Evolutionary conservation across 2,329 filamentous ascomycete genomes (phyloP).

Genomic region (Lojkania enalia): DNA sequence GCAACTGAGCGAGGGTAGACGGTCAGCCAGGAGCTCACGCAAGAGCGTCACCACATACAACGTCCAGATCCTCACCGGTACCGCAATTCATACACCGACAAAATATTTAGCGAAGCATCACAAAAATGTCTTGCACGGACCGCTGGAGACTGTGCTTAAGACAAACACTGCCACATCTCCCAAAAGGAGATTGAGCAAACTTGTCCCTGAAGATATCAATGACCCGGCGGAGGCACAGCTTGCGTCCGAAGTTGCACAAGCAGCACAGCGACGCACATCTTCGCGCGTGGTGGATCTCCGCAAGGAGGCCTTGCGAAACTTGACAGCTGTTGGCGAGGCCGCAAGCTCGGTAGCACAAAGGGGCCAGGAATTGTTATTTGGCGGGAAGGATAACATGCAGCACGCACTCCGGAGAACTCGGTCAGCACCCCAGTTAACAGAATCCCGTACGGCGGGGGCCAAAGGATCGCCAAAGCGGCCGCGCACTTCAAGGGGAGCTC

Average conservation of each 20-base stretch:
- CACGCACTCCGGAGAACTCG: conserved; percentile 32
- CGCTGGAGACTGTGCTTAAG: conserved; percentile 21
- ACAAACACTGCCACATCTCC: conserved; percentile 18
- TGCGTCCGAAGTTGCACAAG: conserved; percentile 35
- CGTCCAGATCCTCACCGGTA: conserved; percentile 64
- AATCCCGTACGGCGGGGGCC: conserved; percentile 16
- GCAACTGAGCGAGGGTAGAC: conserved; percentile 29
- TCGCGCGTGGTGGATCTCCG: conserved; percentile 39
- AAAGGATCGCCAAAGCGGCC: conserved; percentile 27
- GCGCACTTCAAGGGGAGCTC: conserved; percentile 18
- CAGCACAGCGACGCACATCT: conserved; percentile 37
- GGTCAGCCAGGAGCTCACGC: conserved; percentile 56
- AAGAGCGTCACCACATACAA: conserved; percentile 67
- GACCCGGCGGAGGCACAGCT: conserved; percentile 39
- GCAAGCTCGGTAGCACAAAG: conserved; percentile 24
- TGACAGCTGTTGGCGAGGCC: conserved; percentile 31
- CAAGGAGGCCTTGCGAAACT: conserved; percentile 37
- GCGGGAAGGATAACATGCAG: conserved; percentile 41
- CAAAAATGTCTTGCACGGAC: conserved; percentile 41
- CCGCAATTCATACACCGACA: conserved; percentile 60
- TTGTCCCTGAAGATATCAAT: conserved; percentile 17
- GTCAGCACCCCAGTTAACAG: conserved; percentile 28
- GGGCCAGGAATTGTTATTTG: conserved; percentile 41
- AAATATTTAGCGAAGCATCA: conserved; percentile 46
- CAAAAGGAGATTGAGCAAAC: conserved; percentile 21